A percentile compares a stretch with the other conserved stretches of the same genome.
Conservation (phyloP, 108 stramenopile genomes). For the Cyclotella baltica region DNA sequence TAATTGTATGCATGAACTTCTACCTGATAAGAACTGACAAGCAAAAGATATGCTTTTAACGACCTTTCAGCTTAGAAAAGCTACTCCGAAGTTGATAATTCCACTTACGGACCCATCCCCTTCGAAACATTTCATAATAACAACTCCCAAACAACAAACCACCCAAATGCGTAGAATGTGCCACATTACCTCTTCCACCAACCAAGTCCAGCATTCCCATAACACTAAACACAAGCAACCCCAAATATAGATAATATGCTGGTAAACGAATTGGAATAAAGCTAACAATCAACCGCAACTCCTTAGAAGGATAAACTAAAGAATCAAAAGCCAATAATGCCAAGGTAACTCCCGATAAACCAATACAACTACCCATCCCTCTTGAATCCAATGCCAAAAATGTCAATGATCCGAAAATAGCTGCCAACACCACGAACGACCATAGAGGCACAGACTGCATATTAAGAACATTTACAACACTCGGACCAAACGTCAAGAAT, state of each 20-base stretch:
- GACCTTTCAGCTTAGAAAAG: neutral
- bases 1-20: neutral
- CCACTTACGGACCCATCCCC: constrained; percentile 39
- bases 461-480: constrained; percentile 27
- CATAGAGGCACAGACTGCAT: constrained; percentile 47
- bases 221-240: constrained; percentile 52
- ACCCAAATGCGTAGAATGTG: constrained; percentile 81
- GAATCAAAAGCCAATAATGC: constrained; percentile 71
- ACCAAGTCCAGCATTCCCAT: constrained; percentile 49
- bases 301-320: constrained; percentile 53
- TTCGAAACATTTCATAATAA: constrained; percentile 66
- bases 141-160: constrained; percentile 74
- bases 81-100: constrained; percentile 22
- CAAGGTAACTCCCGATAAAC: constrained; percentile 73
- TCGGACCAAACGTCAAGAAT: constrained; percentile 63
- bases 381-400: constrained; percentile 34
- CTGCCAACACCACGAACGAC: constrained; percentile 63
- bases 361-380: constrained; percentile 61
- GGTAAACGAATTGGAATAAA: constrained; percentile 70
- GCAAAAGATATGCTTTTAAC: neutral
- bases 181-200: constrained; percentile 48
- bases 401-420: constrained; percentile 47
- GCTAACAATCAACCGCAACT: constrained; percentile 51
- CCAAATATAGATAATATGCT: constrained; percentile 56
- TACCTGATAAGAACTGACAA: neutral